A percentile compares a stretch with the other conserved stretches of the same genome.
phyloP scores from a whole-genome alignment of 2,329 filamentous ascomycete species.

The Ophiostoma triangulosporum region DNA sequence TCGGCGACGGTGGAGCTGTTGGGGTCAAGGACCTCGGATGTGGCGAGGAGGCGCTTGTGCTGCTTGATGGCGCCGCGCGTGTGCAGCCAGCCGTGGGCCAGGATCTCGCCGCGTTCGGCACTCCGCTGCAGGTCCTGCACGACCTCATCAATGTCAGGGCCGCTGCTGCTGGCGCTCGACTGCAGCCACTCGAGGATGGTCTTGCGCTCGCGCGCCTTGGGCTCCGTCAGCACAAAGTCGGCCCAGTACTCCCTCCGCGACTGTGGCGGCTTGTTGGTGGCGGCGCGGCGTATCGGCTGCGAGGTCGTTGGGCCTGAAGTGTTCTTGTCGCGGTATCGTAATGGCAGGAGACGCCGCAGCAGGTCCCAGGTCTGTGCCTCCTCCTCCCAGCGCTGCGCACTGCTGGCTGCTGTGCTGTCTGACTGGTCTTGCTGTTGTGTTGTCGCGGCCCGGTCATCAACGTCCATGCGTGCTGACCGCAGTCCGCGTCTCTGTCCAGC shows the following conservation, averaged over 20 bases:
- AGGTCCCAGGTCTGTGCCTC: conserved; percentile 90
- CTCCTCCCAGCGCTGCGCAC: conserved; percentile 55
- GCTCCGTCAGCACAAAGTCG: conserved; percentile 60
- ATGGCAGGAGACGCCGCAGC: conserved; percentile 57
- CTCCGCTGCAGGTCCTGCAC: conserved; percentile 63
- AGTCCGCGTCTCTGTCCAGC: neutral
- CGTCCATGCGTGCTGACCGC: conserved; percentile 34
- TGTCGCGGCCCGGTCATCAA: conserved; percentile 33
- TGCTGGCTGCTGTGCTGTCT: conserved; percentile 19
- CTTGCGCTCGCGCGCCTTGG: conserved; percentile 62
- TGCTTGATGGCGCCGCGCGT: conserved; percentile 83
- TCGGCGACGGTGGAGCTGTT: conserved; percentile 41
- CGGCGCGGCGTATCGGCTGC: conserved; percentile 6
- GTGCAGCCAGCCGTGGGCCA: conserved; percentile 83
- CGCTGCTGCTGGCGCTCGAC: conserved; percentile 54
- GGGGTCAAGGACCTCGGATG: conserved; percentile 51
- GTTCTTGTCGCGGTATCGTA: conserved; percentile 43
- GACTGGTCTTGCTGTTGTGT: conserved; percentile 1
- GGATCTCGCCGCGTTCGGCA: conserved; percentile 66
- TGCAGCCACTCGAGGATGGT: conserved; percentile 80
- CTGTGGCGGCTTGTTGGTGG: conserved; percentile 15
- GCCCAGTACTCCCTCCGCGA: conserved; percentile 39
- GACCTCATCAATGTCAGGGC: conserved; percentile 60
- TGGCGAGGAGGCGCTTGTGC: conserved; percentile 64
- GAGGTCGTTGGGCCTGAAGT: conserved; percentile 14